Evolutionary conservation across 495 filamentous ascomycete species (phyloP).

Genomic region (Aspergillus affinis): DNA sequence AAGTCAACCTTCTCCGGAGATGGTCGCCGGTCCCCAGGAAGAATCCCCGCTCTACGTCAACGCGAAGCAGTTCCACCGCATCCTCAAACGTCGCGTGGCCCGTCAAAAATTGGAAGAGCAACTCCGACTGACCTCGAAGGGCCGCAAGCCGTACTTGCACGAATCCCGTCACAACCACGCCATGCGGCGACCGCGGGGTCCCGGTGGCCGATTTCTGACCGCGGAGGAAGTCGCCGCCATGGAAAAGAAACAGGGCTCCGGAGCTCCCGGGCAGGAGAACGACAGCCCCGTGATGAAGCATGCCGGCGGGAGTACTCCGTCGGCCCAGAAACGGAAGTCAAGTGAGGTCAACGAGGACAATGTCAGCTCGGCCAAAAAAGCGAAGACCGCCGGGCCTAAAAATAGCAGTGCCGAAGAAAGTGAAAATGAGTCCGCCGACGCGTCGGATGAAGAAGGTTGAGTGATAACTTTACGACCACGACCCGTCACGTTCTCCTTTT

Average conservation of each 20-base stretch:
- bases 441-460: constrained; percentile 52
- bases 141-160: constrained; percentile 94
- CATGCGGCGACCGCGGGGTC: constrained; percentile 92
- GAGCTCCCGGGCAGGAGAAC: constrained; percentile 36
- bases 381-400: constrained; percentile 36
- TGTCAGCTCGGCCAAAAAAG: constrained; percentile 44
- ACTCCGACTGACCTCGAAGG: constrained; percentile 87
- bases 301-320: constrained; percentile 22
- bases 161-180: constrained; percentile 99
- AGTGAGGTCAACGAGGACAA: constrained; percentile 46
- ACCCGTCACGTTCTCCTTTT: constrained; percentile 4
- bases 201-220: constrained; percentile 95
- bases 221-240: constrained; percentile 96
- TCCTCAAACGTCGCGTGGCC: constrained; percentile 89
- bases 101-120: constrained; percentile 91
- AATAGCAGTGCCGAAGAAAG: constrained; percentile 49
- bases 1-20: constrained; percentile 80
- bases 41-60: constrained; percentile 97
- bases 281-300: constrained; percentile 31
- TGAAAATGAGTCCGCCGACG: constrained; percentile 48
- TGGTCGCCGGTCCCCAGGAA: constrained; percentile 72
- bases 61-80: constrained; percentile 97
- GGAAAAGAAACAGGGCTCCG: constrained; percentile 54
- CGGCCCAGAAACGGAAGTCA: constrained; percentile 53
- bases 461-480: constrained; percentile 4